These are phyloP conservation scores for Fagus sylvatica DNA, from an alignment of 306 rosid genomes.

Conservation along the genomic window DNA sequence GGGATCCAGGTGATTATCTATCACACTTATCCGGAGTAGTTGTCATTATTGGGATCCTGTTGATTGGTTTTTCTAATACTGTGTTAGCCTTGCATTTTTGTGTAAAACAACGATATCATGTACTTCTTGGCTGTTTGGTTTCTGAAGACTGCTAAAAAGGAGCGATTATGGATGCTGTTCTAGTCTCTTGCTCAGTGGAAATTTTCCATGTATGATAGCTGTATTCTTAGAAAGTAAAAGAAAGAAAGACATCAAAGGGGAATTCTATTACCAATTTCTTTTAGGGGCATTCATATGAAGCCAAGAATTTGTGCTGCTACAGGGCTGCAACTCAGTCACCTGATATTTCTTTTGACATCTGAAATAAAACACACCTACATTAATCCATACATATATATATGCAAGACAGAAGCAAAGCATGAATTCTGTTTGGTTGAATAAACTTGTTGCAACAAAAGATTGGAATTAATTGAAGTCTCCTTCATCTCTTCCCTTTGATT, in stretches of 20 bases:
- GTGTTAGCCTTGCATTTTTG: neutral
- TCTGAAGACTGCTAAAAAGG: neutral
- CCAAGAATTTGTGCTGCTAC: neutral
- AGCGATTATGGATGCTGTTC: neutral
- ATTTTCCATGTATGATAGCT: neutral
- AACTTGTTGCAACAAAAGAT: neutral
- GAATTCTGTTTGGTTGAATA: neutral
- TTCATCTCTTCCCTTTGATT: neutral
- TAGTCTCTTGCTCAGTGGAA: neutral
- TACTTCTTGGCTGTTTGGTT: conserved; percentile 1
- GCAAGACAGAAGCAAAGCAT: neutral
- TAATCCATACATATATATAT: neutral
- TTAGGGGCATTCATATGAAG: neutral
- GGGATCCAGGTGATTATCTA: conserved; percentile 69
- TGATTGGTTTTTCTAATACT: conserved; percentile 10
- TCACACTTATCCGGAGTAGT: conserved; percentile 9
- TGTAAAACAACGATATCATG: neutral
- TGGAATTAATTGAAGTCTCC: neutral
- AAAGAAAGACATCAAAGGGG: neutral
- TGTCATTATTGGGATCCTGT: conserved; percentile 3
- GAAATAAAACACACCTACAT: neutral
- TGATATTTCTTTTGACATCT: neutral
- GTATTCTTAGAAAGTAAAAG: neutral
- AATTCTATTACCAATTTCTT: neutral
- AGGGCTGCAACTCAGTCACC: neutral